Conservation (phyloP, 2,329 filamentous ascomycete genomes). For the Graphium sp. region DNA sequence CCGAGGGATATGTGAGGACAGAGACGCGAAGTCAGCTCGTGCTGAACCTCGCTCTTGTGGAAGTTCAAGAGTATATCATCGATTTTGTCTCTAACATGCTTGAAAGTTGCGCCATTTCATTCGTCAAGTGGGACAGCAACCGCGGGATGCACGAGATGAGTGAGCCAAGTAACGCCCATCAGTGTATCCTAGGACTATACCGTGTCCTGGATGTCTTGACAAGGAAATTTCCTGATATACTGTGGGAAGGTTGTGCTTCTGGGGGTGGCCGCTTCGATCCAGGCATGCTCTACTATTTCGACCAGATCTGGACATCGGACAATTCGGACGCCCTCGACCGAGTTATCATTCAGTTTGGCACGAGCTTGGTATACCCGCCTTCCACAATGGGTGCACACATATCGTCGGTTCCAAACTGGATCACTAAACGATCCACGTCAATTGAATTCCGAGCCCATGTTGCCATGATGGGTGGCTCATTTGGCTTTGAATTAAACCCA, state of each 20-base stretch:
- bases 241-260: conserved; percentile 51
- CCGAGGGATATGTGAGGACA: conserved; percentile 36
- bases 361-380: conserved; percentile 43
- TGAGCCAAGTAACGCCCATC: conserved; percentile 32
- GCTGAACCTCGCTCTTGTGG: conserved; percentile 39
- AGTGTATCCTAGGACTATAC: conserved; percentile 48
- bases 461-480: conserved; percentile 52
- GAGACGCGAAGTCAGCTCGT: conserved; percentile 41
- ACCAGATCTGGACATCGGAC: conserved; percentile 49
- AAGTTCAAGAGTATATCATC: conserved; percentile 49
- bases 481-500: conserved; percentile 47
- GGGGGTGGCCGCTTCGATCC: conserved; percentile 49
- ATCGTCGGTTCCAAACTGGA: conserved; percentile 40
- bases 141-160: conserved; percentile 44
- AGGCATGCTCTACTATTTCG: conserved; percentile 46
- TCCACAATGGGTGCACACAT: conserved; percentile 51
- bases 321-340: conserved; percentile 46
- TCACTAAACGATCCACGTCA: conserved; percentile 35
- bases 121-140: conserved; percentile 57
- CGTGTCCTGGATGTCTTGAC: conserved; percentile 43
- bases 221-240: conserved; percentile 38
- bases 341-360: conserved; percentile 46
- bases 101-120: conserved; percentile 32
- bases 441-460: conserved; percentile 46
- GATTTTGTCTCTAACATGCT: conserved; percentile 34